Evolutionary conservation across 208 protist species (phyloP).

Genomic region (Naegleria gruberi): DNA sequence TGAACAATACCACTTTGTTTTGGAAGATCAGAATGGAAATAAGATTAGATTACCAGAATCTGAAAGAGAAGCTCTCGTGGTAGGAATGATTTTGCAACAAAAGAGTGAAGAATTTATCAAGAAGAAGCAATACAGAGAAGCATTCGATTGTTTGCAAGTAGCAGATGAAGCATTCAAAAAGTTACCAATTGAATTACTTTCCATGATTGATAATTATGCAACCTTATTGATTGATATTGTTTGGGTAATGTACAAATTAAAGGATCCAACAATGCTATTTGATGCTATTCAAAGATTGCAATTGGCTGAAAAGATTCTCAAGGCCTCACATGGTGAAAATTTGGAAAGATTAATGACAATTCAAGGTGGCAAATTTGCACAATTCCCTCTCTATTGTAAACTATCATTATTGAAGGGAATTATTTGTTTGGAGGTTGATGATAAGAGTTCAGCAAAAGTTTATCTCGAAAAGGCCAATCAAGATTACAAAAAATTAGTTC

Average conservation of each 20-base stretch:
- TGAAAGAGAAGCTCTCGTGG: neutral
- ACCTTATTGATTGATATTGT: neutral
- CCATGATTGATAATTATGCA: slow-evolving; percentile 4
- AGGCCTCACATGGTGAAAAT: neutral
- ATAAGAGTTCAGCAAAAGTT: neutral
- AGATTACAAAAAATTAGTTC: neutral
- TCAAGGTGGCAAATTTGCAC: neutral
- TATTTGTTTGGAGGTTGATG: neutral
- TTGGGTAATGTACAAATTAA: neutral
- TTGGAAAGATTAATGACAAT: neutral
- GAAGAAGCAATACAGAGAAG: neutral
- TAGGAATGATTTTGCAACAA: neutral
- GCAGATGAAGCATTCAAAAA: neutral
- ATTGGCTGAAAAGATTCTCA: neutral
- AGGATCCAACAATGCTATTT: neutral
- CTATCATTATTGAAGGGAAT: neutral
- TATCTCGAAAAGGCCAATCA: neutral
- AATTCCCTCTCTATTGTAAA: neutral
- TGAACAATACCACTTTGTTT: neutral
- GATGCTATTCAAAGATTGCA: neutral
- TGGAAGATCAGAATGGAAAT: neutral
- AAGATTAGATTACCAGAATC: neutral
- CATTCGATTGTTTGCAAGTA: neutral
- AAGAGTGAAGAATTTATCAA: neutral
- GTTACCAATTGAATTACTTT: neutral